Evolutionary conservation across 768 basidiomycete genomes (phyloP), one percentile per base, ranked within the genome.

Genomic region (Mycena venus): DNA sequence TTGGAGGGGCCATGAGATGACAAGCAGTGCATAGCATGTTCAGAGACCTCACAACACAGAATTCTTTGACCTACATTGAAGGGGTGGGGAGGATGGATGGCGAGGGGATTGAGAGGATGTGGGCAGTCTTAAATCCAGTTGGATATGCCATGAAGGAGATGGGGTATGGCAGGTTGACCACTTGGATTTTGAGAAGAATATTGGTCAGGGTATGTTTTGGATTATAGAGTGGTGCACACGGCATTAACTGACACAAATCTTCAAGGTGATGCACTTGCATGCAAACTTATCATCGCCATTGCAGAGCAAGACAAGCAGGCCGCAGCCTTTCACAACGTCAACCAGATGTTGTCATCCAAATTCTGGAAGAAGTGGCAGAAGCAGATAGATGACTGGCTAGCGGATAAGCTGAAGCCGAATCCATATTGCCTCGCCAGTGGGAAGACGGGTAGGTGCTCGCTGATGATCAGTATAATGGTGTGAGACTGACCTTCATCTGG

Each of bases 31-130:
- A n/a, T n/a, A n/a, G n/a, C n/a, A n/a, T n/a, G n/a, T n/a, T n/a
- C n/a, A n/a, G n/a, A n/a, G n/a, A n/a, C n/a, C n/a, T n/a, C n/a
- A n/a, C n/a, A n/a, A n/a, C n/a, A n/a, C 36, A 61, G 36, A 68
- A 74, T 36, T 76, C 73, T 3, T 40, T 76, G 32, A 74, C 27
- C n/a, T 69, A 40, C 32, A 15, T 31, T 36, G 32, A 36, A 15
- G 75, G 76, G 12, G 76, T 72, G 15, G 83, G 81, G 11, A 68
- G 81, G 3, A 81, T 78, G 10, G 83, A 84, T 68, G 82, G 85
- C 0, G 84, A 86, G 47, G 83, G 74, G 1, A 79, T 82, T 0
- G 85, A 87, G 44, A 51, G 78, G 0, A 74, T 70, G 0, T 86
- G 85, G 85, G 60, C 82, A 0, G 64, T 56, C 0, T 32, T 80